These are phyloP conservation scores for Podaxis pistillaris DNA, from an alignment of 768 basidiomycete genomes.

Conservation along the genomic window DNA sequence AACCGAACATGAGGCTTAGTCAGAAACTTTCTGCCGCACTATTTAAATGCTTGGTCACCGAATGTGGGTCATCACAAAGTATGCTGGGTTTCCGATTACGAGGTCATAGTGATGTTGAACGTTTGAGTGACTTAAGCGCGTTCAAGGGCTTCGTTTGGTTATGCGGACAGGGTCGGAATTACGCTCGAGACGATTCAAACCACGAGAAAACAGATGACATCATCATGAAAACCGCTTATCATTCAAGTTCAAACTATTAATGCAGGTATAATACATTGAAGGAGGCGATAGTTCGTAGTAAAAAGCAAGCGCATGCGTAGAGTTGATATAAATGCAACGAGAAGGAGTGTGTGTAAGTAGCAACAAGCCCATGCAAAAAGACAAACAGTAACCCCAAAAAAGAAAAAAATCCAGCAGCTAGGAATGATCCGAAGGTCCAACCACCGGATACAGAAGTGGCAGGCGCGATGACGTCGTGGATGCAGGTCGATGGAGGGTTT, in stretches of 20 bases:
- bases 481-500: neutral
- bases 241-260: neutral
- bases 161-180: no score
- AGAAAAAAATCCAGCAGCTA: neutral
- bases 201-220: neutral
- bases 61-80: neutral
- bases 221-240: neutral
- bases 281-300: neutral
- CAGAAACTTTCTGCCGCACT: neutral
- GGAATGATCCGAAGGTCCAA: neutral
- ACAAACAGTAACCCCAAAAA: neutral
- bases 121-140: no score
- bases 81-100: no score
- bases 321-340: neutral
- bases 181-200: no score
- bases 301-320: neutral
- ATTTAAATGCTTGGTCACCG: neutral
- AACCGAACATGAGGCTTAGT: constrained; percentile 7
- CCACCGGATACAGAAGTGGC: neutral
- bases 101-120: no score
- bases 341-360: no score
- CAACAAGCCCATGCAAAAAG: neutral
- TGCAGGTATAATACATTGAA: constrained; percentile 8
- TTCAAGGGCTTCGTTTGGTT: no score
- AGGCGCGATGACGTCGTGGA: neutral